Base-by-base conservation (phyloP, 73 alveolate genomes). In the Breviolum minutum region DNA sequence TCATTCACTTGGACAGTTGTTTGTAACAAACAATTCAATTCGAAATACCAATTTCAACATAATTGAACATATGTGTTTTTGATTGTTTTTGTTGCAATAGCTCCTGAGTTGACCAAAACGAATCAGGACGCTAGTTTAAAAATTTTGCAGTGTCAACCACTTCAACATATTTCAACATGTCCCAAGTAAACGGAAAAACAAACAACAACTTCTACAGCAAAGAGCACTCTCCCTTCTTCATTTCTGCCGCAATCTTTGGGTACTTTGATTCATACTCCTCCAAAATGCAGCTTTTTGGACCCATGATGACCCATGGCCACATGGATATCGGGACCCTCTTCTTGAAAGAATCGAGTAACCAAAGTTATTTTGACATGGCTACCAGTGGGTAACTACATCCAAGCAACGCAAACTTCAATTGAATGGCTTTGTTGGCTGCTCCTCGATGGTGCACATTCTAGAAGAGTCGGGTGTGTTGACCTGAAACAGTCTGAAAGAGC, bases 391-490 rank as follows among this genome's bases (percentile, higher is more conserved):
- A 69, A 24, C 2, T 19, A 19, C 26, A 19, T 69, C 27, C 79
- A 69, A 69, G 27, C 19, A 16, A 69, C 19, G 4, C 19, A 69
- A 69, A 24, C 26, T 16, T 2, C 79, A 19, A 69, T 19, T 24
- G 27, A 19, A 61, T 32, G 29, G 63, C 68, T 40, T 40, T 40
- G 54, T 40, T 40, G 54, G 73, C 69, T 6, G 8, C 80, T 84
- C 99, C 90, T 82, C 89, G 99, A 70, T 70, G 7, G 92, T 85
- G 95, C 99, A 95, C 95, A 95, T 64, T 60, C 99, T 92, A 69
- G 95, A 83, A 19, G 95, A 83, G 62, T 95, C 99, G 2, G 99
- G 99, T 62, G 99, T 95, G 99, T 95, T 95, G 40, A 95, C 99
- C 99, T 94, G 94, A 86, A 22, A 73, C 77, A 68, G 8, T 17